Conservation (phyloP, 257 asterid genomes). For the Solanum lycopersicoides region DNA sequence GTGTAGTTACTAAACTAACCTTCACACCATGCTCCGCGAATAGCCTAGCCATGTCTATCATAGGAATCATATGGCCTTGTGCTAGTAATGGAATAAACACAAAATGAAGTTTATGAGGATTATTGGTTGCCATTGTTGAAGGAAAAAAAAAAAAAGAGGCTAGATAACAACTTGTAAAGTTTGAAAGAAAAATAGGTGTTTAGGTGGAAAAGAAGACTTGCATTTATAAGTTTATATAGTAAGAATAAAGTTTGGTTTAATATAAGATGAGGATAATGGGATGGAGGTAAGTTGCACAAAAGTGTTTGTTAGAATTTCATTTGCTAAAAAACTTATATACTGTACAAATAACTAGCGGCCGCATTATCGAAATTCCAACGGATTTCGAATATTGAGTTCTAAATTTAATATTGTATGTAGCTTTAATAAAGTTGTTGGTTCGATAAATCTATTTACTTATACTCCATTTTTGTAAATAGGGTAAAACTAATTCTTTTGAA, state of each 20-base stretch:
- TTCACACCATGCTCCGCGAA: slow-evolving; percentile 33
- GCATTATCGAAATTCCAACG: not conserved
- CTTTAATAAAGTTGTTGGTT: not conserved
- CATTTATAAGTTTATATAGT: not conserved
- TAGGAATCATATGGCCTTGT: slow-evolving; percentile 50
- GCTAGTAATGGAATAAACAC: slow-evolving; percentile 23
- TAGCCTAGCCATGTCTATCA: slow-evolving; percentile 44
- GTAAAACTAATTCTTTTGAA: not conserved
- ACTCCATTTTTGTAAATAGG: not conserved
- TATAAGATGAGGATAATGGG: not conserved
- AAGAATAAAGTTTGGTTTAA: not conserved
- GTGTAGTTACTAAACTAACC: slow-evolving; percentile 50
- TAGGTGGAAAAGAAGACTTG: not conserved
- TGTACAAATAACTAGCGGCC: not conserved
- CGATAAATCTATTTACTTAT: not conserved
- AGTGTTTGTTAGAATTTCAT: not conserved
- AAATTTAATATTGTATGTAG: not conserved
- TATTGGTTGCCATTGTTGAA: not conserved
- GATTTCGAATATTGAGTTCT: not conserved
- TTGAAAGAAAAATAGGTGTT: not conserved
- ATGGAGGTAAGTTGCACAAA: not conserved
- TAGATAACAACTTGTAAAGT: not conserved
- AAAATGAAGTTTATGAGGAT: slow-evolving; percentile 11
- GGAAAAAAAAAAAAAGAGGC: not conserved
- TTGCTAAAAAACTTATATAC: not conserved